phyloP scores from a whole-genome alignment of 108 stramenopile genomes.

The Nitzschia sp. region DNA sequence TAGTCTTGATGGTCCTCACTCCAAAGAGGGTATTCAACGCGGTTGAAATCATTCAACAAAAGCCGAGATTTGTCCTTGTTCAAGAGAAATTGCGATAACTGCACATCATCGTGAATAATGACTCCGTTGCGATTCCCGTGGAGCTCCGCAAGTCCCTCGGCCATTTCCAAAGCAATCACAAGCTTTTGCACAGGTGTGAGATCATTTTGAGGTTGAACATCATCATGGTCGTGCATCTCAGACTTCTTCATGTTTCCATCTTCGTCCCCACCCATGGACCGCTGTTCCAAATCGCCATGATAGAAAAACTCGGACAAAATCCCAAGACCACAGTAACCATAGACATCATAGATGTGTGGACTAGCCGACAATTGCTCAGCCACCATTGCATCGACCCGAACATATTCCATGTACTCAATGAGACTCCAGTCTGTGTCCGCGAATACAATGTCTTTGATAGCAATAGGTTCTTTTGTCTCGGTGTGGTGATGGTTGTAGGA shows the following conservation, averaged over 20 bases:
- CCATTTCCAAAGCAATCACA: conserved; percentile 58
- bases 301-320: conserved; percentile 53
- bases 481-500: conserved; percentile 38
- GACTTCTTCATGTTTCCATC: neutral
- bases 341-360: conserved; percentile 67
- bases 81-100: conserved; percentile 60
- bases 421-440: neutral
- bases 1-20: conserved; percentile 47
- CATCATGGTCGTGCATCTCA: conserved; percentile 21
- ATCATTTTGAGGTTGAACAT: conserved; percentile 7
- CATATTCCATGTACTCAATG: conserved; percentile 3
- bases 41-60: conserved; percentile 80
- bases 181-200: conserved; percentile 40
- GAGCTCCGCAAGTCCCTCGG: conserved; percentile 59
- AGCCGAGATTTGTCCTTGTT: conserved; percentile 35
- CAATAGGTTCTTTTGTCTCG: conserved; percentile 5
- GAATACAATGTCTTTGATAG: conserved; percentile 18
- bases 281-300: conserved; percentile 46
- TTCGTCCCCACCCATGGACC: neutral
- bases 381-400: conserved; percentile 71
- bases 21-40: conserved; percentile 64
- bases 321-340: conserved; percentile 63
- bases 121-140: conserved; percentile 60
- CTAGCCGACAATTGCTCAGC: conserved; percentile 64
- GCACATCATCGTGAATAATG: conserved; percentile 72